Evolutionary conservation across 1,284 basidiomycete genomes (phyloP).

Genomic region (Schizophyllum commune): DNA sequence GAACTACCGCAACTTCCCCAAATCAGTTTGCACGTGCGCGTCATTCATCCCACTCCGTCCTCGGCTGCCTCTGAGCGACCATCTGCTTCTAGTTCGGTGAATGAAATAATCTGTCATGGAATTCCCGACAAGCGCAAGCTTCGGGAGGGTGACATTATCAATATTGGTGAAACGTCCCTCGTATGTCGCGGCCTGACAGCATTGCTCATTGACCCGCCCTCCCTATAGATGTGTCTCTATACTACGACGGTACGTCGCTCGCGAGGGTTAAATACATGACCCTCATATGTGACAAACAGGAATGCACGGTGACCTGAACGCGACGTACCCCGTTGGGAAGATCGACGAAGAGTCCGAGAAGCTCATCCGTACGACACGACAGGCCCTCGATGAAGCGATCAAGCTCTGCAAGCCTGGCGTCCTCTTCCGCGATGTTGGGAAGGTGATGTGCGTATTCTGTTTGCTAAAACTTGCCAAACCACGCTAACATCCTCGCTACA

Average conservation of each 20-base stretch:
- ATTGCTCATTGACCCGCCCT: background rate
- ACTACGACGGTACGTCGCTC: constrained; percentile 51
- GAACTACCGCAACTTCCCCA: constrained; percentile 90
- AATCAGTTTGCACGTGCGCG: constrained; percentile 93
- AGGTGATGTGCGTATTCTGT: constrained; percentile 56
- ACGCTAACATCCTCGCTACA: constrained; percentile 19
- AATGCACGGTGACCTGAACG: constrained; percentile 89
- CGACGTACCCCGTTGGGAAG: constrained; percentile 82
- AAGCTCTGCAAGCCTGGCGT: constrained; percentile 86
- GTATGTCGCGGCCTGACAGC: background rate
- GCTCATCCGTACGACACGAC: constrained; percentile 75
- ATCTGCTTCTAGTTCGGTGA: constrained; percentile 58
- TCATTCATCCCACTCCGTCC: constrained; percentile 14
- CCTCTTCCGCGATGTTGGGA: constrained; percentile 78
- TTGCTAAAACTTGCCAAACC: background rate
- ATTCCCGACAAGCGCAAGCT: constrained; percentile 88
- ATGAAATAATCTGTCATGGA: constrained; percentile 96
- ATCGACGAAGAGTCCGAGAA: constrained; percentile 78
- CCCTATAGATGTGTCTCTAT: constrained; percentile 50
- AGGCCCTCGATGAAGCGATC: constrained; percentile 82
- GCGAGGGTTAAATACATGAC: background rate
- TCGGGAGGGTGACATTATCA: constrained; percentile 88
- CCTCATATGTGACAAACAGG: constrained; percentile 34
- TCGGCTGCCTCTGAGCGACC: background rate
- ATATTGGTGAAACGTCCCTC: constrained; percentile 55